Percentiles rank a stretch among this genome's conserved stretches.
These are phyloP conservation scores for Solanum peruvianum DNA, from an alignment of 257 asterid species.

Conservation along the genomic window DNA sequence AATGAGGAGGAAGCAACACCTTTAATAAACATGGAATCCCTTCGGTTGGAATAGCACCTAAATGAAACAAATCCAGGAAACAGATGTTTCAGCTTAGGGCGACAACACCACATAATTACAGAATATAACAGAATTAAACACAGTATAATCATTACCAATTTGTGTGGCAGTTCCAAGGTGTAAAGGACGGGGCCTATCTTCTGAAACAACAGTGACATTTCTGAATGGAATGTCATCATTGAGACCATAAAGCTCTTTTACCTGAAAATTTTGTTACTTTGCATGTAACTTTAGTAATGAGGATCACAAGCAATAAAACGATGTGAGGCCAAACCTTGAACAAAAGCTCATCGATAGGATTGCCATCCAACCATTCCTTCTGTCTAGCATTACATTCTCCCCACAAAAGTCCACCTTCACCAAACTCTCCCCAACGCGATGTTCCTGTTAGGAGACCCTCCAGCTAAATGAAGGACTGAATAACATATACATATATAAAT, in stretches of 20 bases:
- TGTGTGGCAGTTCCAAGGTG: constrained; percentile 96
- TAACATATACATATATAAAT: background rate
- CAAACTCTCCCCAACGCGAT: constrained; percentile 95
- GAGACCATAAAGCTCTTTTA: constrained; percentile 86
- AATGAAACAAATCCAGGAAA: constrained; percentile 1
- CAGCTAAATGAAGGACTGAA: constrained; percentile 1
- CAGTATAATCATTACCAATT: constrained; percentile 46
- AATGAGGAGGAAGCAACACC: constrained; percentile 78
- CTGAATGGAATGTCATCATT: constrained; percentile 60
- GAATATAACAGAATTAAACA: background rate
- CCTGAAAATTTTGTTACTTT: constrained; percentile 36
- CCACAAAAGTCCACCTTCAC: constrained; percentile 97
- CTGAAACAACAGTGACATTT: constrained; percentile 75
- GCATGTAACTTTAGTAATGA: background rate
- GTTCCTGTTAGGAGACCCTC: constrained; percentile 51
- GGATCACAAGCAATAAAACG: background rate
- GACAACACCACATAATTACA: background rate
- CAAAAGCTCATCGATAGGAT: constrained; percentile 55
- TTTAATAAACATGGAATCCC: constrained; percentile 92
- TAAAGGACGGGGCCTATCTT: constrained; percentile 80
- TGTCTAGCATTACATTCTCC: constrained; percentile 84
- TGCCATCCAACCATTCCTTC: constrained; percentile 80
- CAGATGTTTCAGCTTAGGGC: background rate
- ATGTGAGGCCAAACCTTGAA: constrained; percentile 42
- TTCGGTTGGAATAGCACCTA: constrained; percentile 97